phyloP scores from a whole-genome alignment of 2,329 filamentous ascomycete genomes.

The Diaporthe citriasiana region DNA sequence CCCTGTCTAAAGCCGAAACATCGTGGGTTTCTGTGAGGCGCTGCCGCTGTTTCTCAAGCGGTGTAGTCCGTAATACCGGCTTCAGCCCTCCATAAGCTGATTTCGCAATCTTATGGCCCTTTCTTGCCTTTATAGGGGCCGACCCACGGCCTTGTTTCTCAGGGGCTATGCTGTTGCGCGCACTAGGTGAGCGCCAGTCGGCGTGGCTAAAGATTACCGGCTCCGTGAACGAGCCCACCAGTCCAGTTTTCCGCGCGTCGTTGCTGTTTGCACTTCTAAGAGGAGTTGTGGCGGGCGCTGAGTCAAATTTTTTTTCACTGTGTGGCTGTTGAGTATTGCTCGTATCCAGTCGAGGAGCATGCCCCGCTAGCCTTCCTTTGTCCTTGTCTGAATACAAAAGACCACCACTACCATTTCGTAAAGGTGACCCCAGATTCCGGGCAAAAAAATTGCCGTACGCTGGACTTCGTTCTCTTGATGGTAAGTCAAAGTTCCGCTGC shows the following conservation, averaged over 20 bases:
- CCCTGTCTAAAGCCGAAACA: conserved; percentile 45
- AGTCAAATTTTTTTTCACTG: neutral
- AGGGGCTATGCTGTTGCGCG: conserved; percentile 11
- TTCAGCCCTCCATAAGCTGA: conserved; percentile 2
- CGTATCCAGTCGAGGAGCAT: conserved; percentile 3
- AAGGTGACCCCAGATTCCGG: conserved; percentile 7
- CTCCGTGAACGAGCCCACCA: conserved; percentile 5
- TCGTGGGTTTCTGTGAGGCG: conserved; percentile 35
- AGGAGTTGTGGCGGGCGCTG: neutral
- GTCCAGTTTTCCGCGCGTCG: conserved; percentile 3
- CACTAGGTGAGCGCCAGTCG: conserved; percentile 18
- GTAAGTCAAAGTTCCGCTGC: conserved; percentile 23
- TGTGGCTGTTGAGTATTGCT: neutral
- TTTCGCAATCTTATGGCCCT: conserved; percentile 13
- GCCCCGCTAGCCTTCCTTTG: neutral
- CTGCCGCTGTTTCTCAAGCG: conserved; percentile 38
- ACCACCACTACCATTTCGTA: conserved; percentile 18
- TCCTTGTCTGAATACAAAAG: conserved; percentile 18
- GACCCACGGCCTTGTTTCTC: conserved; percentile 22
- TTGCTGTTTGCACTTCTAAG: conserved; percentile 7
- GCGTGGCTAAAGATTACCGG: conserved; percentile 16
- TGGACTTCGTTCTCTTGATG: conserved; percentile 24
- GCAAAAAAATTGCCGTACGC: neutral
- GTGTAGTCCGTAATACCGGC: conserved; percentile 21
- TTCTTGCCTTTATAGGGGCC: neutral